These are phyloP conservation scores for Rhizopogon roseolus DNA, from an alignment of 768 basidiomycete genomes.

Conservation along the genomic window DNA sequence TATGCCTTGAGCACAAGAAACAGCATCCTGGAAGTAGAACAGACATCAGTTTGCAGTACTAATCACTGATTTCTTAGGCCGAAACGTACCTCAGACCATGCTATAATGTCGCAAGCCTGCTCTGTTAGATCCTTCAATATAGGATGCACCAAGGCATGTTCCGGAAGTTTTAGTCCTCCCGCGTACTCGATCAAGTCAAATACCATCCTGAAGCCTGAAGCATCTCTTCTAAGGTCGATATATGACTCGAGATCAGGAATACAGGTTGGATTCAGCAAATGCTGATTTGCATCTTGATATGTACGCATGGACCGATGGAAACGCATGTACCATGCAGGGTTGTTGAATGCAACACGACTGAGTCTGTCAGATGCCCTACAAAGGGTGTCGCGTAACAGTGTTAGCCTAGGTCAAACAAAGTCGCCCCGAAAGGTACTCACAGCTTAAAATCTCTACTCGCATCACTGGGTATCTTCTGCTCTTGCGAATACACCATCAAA, in stretches of 20 bases:
- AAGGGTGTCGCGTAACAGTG: background rate
- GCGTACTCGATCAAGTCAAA: slow-evolving; percentile 51
- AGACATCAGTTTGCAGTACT: background rate
- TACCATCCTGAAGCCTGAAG: slow-evolving; percentile 44
- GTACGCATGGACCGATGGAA: slow-evolving; percentile 33
- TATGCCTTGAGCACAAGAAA: slow-evolving; percentile 45
- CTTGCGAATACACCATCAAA: slow-evolving; percentile 30
- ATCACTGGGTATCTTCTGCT: slow-evolving; percentile 10
- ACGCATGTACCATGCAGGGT: slow-evolving; percentile 36
- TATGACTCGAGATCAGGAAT: slow-evolving; percentile 44
- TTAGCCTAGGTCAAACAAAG: slow-evolving; percentile 3
- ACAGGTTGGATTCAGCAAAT: slow-evolving; percentile 18
- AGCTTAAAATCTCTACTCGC: slow-evolving; percentile 11
- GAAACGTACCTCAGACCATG: slow-evolving; percentile 47
- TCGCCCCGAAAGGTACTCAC: slow-evolving; percentile 13
- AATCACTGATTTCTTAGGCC: too few species aligned
- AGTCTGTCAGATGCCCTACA: slow-evolving; percentile 36
- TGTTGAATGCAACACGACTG: slow-evolving; percentile 27
- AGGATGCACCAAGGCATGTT: slow-evolving; percentile 19
- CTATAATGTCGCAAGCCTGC: slow-evolving; percentile 44
- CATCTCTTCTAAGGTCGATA: slow-evolving; percentile 39
- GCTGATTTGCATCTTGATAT: slow-evolving; percentile 28
- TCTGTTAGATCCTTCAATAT: slow-evolving; percentile 30
- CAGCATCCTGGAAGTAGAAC: slow-evolving; percentile 43
- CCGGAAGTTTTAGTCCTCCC: slow-evolving; percentile 38